Evolutionary conservation across 352 stramenopile genomes (phyloP), one percentile per base, ranked within the genome.

Genomic region (Phytophthora pluvialis): DNA sequence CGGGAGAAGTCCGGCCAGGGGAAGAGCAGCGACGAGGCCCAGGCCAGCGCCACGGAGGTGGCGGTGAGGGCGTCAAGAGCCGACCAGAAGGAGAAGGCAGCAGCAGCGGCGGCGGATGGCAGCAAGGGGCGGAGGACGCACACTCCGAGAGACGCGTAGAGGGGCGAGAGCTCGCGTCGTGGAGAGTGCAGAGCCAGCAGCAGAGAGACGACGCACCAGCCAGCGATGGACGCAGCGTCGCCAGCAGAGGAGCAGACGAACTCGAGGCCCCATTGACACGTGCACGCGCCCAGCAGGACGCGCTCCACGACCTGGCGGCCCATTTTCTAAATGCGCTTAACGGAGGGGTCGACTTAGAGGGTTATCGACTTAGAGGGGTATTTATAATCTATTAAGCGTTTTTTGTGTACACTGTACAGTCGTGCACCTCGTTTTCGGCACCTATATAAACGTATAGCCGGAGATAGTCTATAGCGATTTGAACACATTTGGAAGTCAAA

Each of bases 1-100:
- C 62, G 46, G 31, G 75, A 77, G 29, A 89, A 70, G 55, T 86
- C 69, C n/a, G 80, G 77, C 68, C 76, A 78, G 11, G 80, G 80
- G 65, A 89, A 86, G 11, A 86, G 36, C 16, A 77, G 32, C 59
- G 80, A 68, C n/a, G 68, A 54, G n/a, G 64, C n/a, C 44, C 64
- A 63, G 4, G 61, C 63, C 13, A 82, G 40, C 28, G 54, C 56
- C 13, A 80, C 25, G 4, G 35, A 62, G 0, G 64, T 18, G 5
- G 29, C 35, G 2, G 50, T 39, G 6, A 77, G 8, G 6, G 40
- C 26, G 12, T 58, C 49, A 47, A 73, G 13, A 5, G 44, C 2
- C 4, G 18, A 56, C 15, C 50, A 60, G 15, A 55, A 56, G 4
- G 46, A 47, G 25, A 46, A 46, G 26, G 53, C 29, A 8, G 62